These are phyloP conservation scores for Monilinia fructigena DNA, from an alignment of 2,329 filamentous ascomycete species.

Conservation along the genomic window DNA sequence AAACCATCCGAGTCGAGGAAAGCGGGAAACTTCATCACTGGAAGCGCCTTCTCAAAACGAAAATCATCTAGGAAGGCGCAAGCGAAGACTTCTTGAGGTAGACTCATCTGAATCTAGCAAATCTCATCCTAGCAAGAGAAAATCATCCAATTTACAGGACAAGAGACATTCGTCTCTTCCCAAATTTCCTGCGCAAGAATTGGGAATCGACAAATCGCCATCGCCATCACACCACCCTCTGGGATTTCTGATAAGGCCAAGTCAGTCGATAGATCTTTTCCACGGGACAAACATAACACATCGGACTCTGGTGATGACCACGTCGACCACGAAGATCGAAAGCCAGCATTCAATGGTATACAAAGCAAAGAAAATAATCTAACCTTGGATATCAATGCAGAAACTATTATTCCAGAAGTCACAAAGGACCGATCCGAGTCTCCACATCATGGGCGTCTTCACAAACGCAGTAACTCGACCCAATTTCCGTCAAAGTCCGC, in stretches of 20 bases:
- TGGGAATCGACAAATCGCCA: slow-evolving; percentile 45
- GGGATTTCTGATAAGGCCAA: slow-evolving; percentile 40
- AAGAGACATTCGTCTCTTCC: slow-evolving; percentile 38
- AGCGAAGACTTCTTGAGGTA: slow-evolving; percentile 43
- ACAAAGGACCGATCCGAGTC: slow-evolving; percentile 52
- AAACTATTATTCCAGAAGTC: slow-evolving; percentile 13
- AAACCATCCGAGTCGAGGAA: slow-evolving; percentile 28
- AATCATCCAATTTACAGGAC: slow-evolving; percentile 51
- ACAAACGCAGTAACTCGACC: slow-evolving; percentile 64
- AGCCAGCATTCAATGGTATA: slow-evolving; percentile 31
- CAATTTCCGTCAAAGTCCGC: slow-evolving; percentile 57
- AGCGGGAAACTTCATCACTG: slow-evolving; percentile 12
- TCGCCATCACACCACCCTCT: slow-evolving; percentile 38
- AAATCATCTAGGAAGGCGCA: slow-evolving; percentile 48
- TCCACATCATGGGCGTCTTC: slow-evolving; percentile 53
- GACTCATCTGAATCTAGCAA: slow-evolving; percentile 12
- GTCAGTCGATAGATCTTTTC: slow-evolving; percentile 39
- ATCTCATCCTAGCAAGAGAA: slow-evolving; percentile 17
- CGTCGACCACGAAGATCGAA: slow-evolving; percentile 27
- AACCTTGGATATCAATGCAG: slow-evolving; percentile 27
- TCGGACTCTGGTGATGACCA: slow-evolving; percentile 38
- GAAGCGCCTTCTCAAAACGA: slow-evolving; percentile 33
- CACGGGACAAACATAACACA: slow-evolving; percentile 46
- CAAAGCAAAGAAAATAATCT: slow-evolving; percentile 29
- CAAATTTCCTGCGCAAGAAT: slow-evolving; percentile 52